Percentiles rank a stretch among this genome's conserved stretches.
Conservation (phyloP, 2,329 filamentous ascomycete genomes). For the Dactylonectria estremocensis region DNA sequence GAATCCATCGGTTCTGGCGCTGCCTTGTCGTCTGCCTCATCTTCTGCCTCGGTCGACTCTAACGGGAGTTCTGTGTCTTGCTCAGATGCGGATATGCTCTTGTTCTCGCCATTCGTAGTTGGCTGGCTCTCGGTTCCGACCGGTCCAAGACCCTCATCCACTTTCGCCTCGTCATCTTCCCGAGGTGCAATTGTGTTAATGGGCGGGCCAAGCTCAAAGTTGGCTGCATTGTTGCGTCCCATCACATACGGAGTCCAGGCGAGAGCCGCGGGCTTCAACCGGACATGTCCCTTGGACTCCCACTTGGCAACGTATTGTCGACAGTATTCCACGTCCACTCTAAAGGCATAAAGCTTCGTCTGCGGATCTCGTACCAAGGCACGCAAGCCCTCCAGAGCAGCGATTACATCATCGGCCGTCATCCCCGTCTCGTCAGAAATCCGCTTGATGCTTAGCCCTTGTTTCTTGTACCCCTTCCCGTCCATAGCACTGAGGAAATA, state of each 20-base stretch:
- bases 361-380: conserved; percentile 91
- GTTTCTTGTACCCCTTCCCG: conserved; percentile 52
- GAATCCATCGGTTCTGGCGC: conserved; percentile 49
- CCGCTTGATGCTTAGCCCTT: conserved; percentile 72
- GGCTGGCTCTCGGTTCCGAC: conserved; percentile 39
- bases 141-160: conserved; percentile 52
- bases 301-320: conserved; percentile 90
- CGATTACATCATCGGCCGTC: conserved; percentile 96
- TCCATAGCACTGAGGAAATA: conserved; percentile 75
- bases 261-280: conserved; percentile 83
- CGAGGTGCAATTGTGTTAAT: conserved; percentile 90
- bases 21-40: conserved; percentile 35
- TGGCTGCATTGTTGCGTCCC: conserved; percentile 86
- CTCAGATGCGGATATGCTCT: conserved; percentile 20
- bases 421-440: conserved; percentile 94
- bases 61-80: conserved; percentile 24
- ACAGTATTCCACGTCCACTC: conserved; percentile 89
- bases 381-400: conserved; percentile 89
- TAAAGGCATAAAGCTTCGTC: conserved; percentile 90
- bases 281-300: conserved; percentile 90
- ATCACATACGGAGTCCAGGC: conserved; percentile 98
- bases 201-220: conserved; percentile 85
- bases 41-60: conserved; percentile 37
- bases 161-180: conserved; percentile 75
- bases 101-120: conserved; percentile 43